These are phyloP conservation scores for Singerocomus inundabilis DNA, from an alignment of 1,284 basidiomycete species.

Conservation along the genomic window DNA sequence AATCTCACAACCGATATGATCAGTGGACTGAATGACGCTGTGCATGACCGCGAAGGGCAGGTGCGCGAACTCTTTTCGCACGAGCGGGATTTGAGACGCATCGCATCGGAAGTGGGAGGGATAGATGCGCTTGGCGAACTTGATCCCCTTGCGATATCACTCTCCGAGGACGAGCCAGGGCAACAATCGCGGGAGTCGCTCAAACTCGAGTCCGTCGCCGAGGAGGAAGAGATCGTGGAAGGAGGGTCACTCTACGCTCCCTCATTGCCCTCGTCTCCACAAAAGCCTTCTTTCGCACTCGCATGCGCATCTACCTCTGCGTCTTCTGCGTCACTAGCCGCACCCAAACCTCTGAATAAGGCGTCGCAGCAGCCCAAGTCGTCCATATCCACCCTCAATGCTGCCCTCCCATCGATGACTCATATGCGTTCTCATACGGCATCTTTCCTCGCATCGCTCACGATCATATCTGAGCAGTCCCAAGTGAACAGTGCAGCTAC, in stretches of 20 bases:
- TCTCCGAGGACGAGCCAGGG: conserved; percentile 35
- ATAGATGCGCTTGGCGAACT: conserved; percentile 67
- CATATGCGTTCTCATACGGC: conserved; percentile 70
- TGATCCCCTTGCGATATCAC: conserved; percentile 58
- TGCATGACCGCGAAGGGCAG: conserved; percentile 73
- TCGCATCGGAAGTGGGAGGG: conserved; percentile 72
- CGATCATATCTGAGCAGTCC: conserved; percentile 79
- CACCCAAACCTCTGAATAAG: conserved; percentile 14
- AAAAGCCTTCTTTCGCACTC: conserved; percentile 24
- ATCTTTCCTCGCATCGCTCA: conserved; percentile 69
- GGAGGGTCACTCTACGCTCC: conserved; percentile 34
- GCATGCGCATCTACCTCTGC: conserved; percentile 4
- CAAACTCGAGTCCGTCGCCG: conserved; percentile 44
- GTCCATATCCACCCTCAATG: conserved; percentile 30
- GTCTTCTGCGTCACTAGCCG: conserved; percentile 29
- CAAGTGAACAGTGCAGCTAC: conserved; percentile 81
- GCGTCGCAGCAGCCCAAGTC: conserved; percentile 24
- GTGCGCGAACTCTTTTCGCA: conserved; percentile 71
- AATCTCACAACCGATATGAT: conserved; percentile 73
- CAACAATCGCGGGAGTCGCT: conserved; percentile 9
- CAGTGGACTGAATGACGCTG: conserved; percentile 68
- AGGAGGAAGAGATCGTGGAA: conserved; percentile 49
- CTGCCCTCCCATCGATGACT: conserved; percentile 44
- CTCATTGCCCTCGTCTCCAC: conserved; percentile 31
- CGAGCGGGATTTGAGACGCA: conserved; percentile 75